phyloP scores from a whole-genome alignment of 768 basidiomycete genomes.

The Suillus luteus region DNA sequence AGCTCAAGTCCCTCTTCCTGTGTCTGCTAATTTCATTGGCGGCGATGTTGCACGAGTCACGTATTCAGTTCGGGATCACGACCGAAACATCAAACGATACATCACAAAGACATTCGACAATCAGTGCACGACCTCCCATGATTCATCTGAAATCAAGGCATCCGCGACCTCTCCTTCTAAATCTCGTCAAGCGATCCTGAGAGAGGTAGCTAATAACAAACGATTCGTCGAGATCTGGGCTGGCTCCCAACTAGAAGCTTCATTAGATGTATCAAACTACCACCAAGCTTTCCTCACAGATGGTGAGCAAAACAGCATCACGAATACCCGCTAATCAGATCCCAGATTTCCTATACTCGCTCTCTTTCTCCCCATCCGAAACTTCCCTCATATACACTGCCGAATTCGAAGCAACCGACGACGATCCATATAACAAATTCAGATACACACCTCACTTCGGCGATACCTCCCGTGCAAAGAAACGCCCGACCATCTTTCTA shows the following conservation, averaged over 20 bases:
- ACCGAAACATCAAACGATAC: conserved; percentile 48
- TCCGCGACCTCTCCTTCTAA: conserved; percentile 45
- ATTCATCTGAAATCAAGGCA: conserved; percentile 39
- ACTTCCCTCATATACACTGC: conserved; percentile 59
- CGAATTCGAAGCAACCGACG: conserved; percentile 39
- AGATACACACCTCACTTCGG: conserved; percentile 62
- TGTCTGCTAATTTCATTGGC: conserved; percentile 36
- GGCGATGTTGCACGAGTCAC: conserved; percentile 39
- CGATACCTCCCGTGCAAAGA: conserved; percentile 56
- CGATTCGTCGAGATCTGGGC: conserved; percentile 65
- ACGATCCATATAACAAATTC: conserved; percentile 43
- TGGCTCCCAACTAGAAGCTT: conserved; percentile 43
- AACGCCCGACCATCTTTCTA: conserved; percentile 54
- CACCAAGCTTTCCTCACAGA: conserved; percentile 67
- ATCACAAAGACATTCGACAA: conserved; percentile 39
- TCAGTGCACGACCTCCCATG: conserved; percentile 14
- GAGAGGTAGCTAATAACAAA: conserved; percentile 39
- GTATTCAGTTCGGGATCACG: conserved; percentile 52
- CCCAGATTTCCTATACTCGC: conserved; percentile 42
- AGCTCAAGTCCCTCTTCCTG: conserved; percentile 42
- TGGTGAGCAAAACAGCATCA: conserved; percentile 37
- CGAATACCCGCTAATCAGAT: background rate
- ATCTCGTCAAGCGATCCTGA: conserved; percentile 48
- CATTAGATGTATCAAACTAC: conserved; percentile 55
- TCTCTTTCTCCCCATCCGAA: conserved; percentile 57